Conservation (phyloP, 225 moss, liverwort and hornwort genomes). For the Bryum argenteum region DNA sequence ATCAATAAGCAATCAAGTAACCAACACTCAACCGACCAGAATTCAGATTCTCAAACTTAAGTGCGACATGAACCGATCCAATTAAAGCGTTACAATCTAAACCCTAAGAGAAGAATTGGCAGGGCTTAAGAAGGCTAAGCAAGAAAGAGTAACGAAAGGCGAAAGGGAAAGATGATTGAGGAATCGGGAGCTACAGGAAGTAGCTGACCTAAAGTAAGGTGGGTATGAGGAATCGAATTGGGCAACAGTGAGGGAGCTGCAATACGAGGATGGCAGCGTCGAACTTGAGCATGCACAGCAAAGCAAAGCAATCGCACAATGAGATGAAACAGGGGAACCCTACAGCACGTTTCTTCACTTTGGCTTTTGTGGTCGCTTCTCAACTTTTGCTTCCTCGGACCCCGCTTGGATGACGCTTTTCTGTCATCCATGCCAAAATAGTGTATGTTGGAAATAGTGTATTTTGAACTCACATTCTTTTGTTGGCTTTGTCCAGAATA, state of each 20-base stretch:
- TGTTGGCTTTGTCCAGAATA: no score
- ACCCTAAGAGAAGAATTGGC: conserved; percentile 6
- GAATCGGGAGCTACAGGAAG: background rate
- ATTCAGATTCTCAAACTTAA: conserved; percentile 2
- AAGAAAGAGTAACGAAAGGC: background rate
- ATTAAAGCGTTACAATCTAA: background rate
- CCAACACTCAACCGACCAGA: background rate
- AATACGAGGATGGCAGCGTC: background rate
- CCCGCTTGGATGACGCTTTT: no score
- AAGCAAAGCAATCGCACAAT: background rate
- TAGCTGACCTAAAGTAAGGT: background rate
- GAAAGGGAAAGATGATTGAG: background rate
- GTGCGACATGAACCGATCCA: background rate
- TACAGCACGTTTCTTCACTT: conserved; percentile 21
- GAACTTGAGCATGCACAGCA: no score
- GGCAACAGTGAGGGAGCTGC: conserved; percentile 8
- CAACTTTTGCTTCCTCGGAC: conserved; percentile 13
- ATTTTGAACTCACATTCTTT: no score
- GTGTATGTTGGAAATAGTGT: no score
- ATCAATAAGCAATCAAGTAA: background rate
- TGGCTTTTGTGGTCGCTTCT: background rate
- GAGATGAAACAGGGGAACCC: conserved; percentile 30
- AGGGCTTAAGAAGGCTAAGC: background rate
- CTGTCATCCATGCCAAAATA: no score
- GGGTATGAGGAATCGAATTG: conserved; percentile 8